A percentile compares a stretch with the other conserved stretches of the same genome.
Evolutionary conservation across 345 rosid species (phyloP).

Genomic region (Arabidopsis arenosa): DNA sequence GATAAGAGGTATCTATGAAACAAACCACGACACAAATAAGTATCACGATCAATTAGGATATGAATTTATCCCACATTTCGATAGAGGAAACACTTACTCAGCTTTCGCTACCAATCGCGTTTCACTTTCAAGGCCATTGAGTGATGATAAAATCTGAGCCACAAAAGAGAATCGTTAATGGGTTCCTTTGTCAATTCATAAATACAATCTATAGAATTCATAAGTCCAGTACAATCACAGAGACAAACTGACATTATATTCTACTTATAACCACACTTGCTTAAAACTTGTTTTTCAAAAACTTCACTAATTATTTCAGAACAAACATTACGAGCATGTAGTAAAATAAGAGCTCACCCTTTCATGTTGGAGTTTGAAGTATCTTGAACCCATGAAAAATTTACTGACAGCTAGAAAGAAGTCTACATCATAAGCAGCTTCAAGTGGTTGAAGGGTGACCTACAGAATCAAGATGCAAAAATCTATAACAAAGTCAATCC

Average conservation of each 20-base stretch:
- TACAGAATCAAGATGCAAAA: conserved; percentile 42
- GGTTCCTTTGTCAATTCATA: too few relatives aligned
- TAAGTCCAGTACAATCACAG: not conserved
- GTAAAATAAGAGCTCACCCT: conserved; percentile 62
- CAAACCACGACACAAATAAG: conserved; percentile 28
- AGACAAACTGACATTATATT: conserved; percentile 11
- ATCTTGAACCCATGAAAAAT: conserved; percentile 56
- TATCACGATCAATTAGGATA: conserved; percentile 19
- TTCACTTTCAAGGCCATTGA: conserved; percentile 66
- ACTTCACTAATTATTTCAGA: not conserved
- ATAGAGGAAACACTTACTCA: conserved; percentile 60
- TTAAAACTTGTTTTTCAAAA: conserved; percentile 3
- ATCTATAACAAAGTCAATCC: conserved; percentile 28
- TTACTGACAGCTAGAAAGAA: conserved; percentile 53
- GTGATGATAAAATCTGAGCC: conserved; percentile 72
- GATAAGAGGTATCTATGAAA: conserved; percentile 71
- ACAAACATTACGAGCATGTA: conserved; percentile 18
- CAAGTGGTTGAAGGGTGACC: conserved; percentile 72
- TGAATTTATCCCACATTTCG: conserved; percentile 25
- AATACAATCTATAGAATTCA: too few relatives aligned
- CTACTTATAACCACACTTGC: conserved; percentile 12
- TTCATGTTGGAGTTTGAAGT: conserved; percentile 68
- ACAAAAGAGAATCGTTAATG: conserved; percentile 9
- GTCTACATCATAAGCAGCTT: conserved; percentile 58
- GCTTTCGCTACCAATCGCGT: conserved; percentile 73